Evolutionary conservation across 169 alveolate species (phyloP).

Genomic region (Plasmodium coatneyi): DNA sequence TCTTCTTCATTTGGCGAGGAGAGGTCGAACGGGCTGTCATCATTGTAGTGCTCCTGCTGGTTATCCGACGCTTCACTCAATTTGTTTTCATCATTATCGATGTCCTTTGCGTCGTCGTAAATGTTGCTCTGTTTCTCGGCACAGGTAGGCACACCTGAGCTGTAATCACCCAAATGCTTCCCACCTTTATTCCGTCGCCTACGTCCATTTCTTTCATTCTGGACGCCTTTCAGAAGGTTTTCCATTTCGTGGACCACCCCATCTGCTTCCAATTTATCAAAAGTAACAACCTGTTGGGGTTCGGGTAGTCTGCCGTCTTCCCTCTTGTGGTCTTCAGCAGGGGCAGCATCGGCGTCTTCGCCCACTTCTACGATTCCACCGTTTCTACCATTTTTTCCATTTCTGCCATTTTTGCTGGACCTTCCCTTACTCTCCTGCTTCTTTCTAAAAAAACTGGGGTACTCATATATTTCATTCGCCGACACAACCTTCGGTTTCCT

Average conservation of each 20-base stretch:
- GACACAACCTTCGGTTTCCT: neutral
- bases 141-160: neutral
- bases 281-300: neutral
- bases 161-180: neutral
- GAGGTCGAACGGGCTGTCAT: neutral
- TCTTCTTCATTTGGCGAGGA: neutral
- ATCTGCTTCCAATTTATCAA: neutral
- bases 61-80: neutral
- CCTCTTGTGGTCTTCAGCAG: neutral
- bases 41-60: neutral
- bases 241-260: neutral
- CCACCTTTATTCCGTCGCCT: neutral
- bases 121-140: neutral
- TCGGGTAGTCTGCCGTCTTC: neutral
- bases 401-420: neutral
- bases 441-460: neutral
- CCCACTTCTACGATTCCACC: neutral
- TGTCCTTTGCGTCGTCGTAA: neutral
- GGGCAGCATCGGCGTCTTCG: neutral
- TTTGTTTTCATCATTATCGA: neutral
- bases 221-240: neutral
- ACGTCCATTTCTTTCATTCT: neutral
- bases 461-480: neutral
- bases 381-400: neutral
- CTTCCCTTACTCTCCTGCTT: constrained; percentile 4